Evolutionary conservation across 768 basidiomycete species (phyloP).

Genomic region (Lanmaoa pseudosensibilis): DNA sequence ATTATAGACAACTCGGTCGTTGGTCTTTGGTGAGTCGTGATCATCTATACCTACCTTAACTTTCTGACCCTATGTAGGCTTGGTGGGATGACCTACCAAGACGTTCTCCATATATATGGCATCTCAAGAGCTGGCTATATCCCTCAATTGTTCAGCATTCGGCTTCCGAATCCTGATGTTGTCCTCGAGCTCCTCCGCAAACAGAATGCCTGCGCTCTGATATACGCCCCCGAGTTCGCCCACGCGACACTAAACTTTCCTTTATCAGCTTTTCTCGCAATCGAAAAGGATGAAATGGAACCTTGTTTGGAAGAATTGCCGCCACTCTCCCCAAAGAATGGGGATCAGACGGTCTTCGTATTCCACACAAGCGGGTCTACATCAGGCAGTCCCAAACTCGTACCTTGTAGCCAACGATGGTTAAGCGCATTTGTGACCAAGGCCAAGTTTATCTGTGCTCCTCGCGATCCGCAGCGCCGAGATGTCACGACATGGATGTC

Average conservation of each 20-base stretch:
- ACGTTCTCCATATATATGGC: conserved; percentile 73
- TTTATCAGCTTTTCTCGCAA: conserved; percentile 48
- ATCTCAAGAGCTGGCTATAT: conserved; percentile 75
- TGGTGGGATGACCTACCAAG: conserved; percentile 67
- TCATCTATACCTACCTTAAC: neutral
- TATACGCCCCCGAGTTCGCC: conserved; percentile 61
- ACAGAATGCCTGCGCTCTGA: conserved; percentile 61
- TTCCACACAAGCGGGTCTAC: conserved; percentile 85
- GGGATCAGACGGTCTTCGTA: conserved; percentile 55
- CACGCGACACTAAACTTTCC: conserved; percentile 45
- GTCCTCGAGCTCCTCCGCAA: conserved; percentile 67
- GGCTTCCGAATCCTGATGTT: conserved; percentile 71
- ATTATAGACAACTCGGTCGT: conserved; percentile 60
- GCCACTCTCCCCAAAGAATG: conserved; percentile 36
- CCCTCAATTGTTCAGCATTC: conserved; percentile 75
- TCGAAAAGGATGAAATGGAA: conserved; percentile 41
- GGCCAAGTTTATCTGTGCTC: conserved; percentile 50
- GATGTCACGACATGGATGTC: conserved; percentile 77
- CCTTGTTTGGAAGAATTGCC: conserved; percentile 42
- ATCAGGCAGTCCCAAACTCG: conserved; percentile 80
- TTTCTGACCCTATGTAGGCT: conserved; percentile 48
- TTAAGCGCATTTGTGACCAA: conserved; percentile 61
- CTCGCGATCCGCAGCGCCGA: conserved; percentile 49
- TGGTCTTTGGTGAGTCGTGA: conserved; percentile 63
- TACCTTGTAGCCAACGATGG: conserved; percentile 71